Conservation (phyloP, 305 asterid species). For the Caryopteris hybrid region DNA sequence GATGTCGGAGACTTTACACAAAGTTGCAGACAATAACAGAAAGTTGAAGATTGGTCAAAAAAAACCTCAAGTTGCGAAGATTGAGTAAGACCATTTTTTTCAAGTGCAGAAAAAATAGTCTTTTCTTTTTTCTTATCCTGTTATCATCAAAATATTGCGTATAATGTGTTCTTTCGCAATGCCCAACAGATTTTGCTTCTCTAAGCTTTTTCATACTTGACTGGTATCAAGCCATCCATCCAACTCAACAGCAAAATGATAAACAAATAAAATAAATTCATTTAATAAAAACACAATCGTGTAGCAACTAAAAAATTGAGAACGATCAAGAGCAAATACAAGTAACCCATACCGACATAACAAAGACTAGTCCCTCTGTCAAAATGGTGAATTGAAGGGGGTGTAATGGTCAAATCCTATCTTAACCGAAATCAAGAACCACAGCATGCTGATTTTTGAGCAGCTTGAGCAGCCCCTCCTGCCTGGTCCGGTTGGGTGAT, state of each 20-base stretch:
- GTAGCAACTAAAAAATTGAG: constrained; percentile 24
- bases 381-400: constrained; percentile 32
- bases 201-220: not conserved
- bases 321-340: constrained; percentile 30
- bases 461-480: constrained; percentile 45
- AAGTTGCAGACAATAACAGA: constrained; percentile 15
- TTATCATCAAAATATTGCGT: not conserved
- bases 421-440: constrained; percentile 53
- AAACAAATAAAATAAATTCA: constrained; percentile 21
- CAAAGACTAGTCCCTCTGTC: constrained; percentile 27
- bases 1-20: constrained; percentile 18
- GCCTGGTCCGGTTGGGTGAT: constrained; percentile 68
- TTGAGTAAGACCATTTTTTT: no score
- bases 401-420: no score
- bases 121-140: not conserved
- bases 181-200: not conserved
- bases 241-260: not conserved
- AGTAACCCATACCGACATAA: constrained; percentile 33
- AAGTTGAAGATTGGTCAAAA: not conserved
- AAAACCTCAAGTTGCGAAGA: not conserved
- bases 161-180: not conserved
- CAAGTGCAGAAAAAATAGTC: no score
- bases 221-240: not conserved
- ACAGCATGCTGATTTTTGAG: constrained; percentile 80
- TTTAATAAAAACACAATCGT: constrained; percentile 20